A percentile compares a stretch with the other conserved stretches of the same genome.
These are phyloP conservation scores for Penicillium sp. DNA, from an alignment of 2,329 filamentous ascomycete species.

Conservation along the genomic window DNA sequence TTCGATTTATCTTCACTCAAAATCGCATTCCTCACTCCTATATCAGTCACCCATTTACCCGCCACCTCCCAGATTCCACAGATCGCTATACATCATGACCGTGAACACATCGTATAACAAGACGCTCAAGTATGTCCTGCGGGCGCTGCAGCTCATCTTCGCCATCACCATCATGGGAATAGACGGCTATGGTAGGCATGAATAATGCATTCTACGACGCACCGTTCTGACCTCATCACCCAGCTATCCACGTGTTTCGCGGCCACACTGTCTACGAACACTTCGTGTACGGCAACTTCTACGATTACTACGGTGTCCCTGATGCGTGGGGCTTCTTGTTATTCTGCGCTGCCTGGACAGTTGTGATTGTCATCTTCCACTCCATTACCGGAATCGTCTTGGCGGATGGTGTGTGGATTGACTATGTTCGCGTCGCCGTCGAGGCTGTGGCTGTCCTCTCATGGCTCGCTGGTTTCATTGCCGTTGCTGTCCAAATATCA, in stretches of 20 bases:
- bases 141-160: constrained; percentile 4
- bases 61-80: neutral
- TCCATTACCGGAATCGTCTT: neutral
- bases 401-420: neutral
- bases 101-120: neutral
- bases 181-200: constrained; percentile 8
- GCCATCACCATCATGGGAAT: constrained; percentile 7
- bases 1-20: neutral
- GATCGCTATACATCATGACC: neutral
- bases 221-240: constrained; percentile 2
- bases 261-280: constrained; percentile 6
- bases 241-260: constrained; percentile 9
- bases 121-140: neutral
- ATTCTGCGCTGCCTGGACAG: constrained; percentile 8
- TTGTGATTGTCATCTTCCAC: constrained; percentile 3
- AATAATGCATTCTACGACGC: neutral
- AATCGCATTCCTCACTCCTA: neutral
- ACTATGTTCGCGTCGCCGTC: constrained; percentile 1
- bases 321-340: constrained; percentile 9
- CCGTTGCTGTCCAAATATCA: constrained; percentile 3
- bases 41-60: neutral
- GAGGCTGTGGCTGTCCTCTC: constrained; percentile 7
- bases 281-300: neutral
- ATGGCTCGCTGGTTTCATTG: constrained; percentile 11
- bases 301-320: constrained; percentile 4